phyloP scores from a whole-genome alignment of 352 stramenopile genomes.

The Phytophthora nicotianae region DNA sequence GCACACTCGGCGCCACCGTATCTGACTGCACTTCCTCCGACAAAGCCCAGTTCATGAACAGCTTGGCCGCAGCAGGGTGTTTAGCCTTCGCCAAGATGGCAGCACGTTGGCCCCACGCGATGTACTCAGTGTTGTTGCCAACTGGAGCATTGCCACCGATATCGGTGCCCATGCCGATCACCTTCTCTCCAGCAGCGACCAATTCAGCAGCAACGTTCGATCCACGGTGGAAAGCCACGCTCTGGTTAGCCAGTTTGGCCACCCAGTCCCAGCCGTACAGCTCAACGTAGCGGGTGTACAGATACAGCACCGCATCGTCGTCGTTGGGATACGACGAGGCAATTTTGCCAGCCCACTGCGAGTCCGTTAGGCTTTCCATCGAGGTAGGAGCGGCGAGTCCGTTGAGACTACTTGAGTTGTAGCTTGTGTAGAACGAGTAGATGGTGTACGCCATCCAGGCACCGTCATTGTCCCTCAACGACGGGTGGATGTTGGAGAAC shows the following conservation, averaged over 20 bases:
- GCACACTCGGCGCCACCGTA: slow-evolving; percentile 26
- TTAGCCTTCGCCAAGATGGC: slow-evolving; percentile 57
- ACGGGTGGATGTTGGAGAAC: slow-evolving; percentile 55
- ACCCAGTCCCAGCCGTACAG: slow-evolving; percentile 62
- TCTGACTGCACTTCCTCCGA: slow-evolving; percentile 39
- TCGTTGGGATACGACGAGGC: slow-evolving; percentile 58
- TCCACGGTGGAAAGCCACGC: slow-evolving; percentile 41
- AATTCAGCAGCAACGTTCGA: slow-evolving; percentile 32
- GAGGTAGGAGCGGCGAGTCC: slow-evolving; percentile 19
- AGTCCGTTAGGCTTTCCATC: slow-evolving; percentile 31
- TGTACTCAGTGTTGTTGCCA: slow-evolving; percentile 33
- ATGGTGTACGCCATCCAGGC: slow-evolving; percentile 46
- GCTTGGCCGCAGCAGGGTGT: slow-evolving; percentile 52
- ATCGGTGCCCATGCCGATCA: slow-evolving; percentile 31
- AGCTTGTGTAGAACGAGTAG: slow-evolving; percentile 44
- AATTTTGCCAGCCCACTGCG: slow-evolving; percentile 44
- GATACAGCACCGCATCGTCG: slow-evolving; percentile 51
- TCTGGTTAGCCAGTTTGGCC: slow-evolving; percentile 42
- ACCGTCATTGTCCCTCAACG: slow-evolving; percentile 32
- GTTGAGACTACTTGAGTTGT: slow-evolving; percentile 31
- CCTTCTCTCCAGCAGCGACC: slow-evolving; percentile 31
- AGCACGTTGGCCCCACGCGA: slow-evolving; percentile 52
- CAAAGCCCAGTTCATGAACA: slow-evolving; percentile 63
- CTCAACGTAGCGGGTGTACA: slow-evolving; percentile 47
- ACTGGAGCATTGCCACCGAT: slow-evolving; percentile 9